Evolutionary conservation across 805 yeast genomes (phyloP), one percentile per base, ranked within the genome.

Genomic region (Yamadazyma sp.): DNA sequence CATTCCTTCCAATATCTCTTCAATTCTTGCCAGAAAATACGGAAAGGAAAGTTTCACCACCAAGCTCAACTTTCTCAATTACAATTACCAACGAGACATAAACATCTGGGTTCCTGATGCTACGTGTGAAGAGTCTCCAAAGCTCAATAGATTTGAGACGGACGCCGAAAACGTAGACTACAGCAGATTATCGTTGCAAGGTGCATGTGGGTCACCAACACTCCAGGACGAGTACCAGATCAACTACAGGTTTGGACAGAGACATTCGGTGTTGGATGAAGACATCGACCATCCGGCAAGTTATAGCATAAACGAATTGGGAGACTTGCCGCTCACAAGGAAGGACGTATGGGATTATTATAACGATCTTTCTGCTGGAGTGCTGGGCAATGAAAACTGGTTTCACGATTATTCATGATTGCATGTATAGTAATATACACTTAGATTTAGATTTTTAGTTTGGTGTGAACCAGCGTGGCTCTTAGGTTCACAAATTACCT

Each of bases 61-160:
- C n/a, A 57, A 57, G 35, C 33, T 38, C 3, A 43, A 48, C 29
- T 63, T 59, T 43, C 35, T 47, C 13, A 49, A 56, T 28, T 63
- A 66, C 44, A 64, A 67, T 35, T 71, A 58, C 48, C 73, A 68
- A 42, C 37, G 47, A n/a, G 74, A 71, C 40, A 57, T 73, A 35
- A 55, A 59, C 15, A 45, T 72, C 23, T 73, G 78, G 78, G 75
- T 73, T 3, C 64, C 73, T 4, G 69, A 71, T 45, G 49, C 55
- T 16, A 46, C 64, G 6, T 72, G 77, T 50, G 48, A 52, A 25
- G 31, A 39, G 5, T 37, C 57, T 1, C 72, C 73, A n/a, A 35
- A 40, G 10, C 37, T 43, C 6, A 51, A 48, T 16, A 41, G 57
- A 31, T 50, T 54, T 34, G 28, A 15, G 13, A 12, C 13, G 10